phyloP scores from a whole-genome alignment of 2,329 filamentous ascomycete genomes.

The Apiospora arundinis region DNA sequence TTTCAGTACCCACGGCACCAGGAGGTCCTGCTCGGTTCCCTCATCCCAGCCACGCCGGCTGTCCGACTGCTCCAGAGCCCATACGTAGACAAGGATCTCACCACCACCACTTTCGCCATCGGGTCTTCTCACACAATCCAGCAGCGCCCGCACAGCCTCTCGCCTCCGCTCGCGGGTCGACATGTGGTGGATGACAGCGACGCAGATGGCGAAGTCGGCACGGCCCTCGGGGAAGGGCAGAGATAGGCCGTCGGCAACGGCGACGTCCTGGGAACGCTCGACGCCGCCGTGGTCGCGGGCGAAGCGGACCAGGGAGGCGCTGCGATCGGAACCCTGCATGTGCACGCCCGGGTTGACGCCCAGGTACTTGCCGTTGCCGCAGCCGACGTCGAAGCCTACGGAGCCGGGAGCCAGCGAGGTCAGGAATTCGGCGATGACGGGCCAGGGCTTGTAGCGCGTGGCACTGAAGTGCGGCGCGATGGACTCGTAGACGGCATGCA shows the following conservation, averaged over 20 bases:
- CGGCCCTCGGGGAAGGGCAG: slow-evolving; percentile 72
- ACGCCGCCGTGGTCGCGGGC: slow-evolving; percentile 45
- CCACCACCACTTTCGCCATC: not conserved
- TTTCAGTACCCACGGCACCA: slow-evolving; percentile 91
- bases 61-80: slow-evolving; percentile 90
- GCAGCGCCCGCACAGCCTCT: slow-evolving; percentile 73
- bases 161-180: slow-evolving; percentile 77
- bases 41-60: slow-evolving; percentile 91
- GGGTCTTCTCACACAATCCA: slow-evolving; percentile 64
- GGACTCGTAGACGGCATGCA: slow-evolving; percentile 89
- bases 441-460: slow-evolving; percentile 87
- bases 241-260: slow-evolving; percentile 83
- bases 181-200: slow-evolving; percentile 93
- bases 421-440: slow-evolving; percentile 84
- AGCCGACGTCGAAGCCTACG: slow-evolving; percentile 89
- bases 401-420: slow-evolving; percentile 68
- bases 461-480: slow-evolving; percentile 86
- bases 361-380: slow-evolving; percentile 97
- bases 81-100: slow-evolving; percentile 82
- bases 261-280: slow-evolving; percentile 63
- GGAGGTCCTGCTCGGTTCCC: slow-evolving; percentile 83
- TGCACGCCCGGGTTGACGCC: slow-evolving; percentile 78
- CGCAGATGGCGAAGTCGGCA: slow-evolving; percentile 87
- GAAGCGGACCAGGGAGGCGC: slow-evolving; percentile 59
- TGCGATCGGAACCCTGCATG: slow-evolving; percentile 87